A percentile compares a stretch with the other conserved stretches of the same genome.
phyloP scores from a whole-genome alignment of 495 filamentous ascomycete species.

The Penicillium samsonianum region DNA sequence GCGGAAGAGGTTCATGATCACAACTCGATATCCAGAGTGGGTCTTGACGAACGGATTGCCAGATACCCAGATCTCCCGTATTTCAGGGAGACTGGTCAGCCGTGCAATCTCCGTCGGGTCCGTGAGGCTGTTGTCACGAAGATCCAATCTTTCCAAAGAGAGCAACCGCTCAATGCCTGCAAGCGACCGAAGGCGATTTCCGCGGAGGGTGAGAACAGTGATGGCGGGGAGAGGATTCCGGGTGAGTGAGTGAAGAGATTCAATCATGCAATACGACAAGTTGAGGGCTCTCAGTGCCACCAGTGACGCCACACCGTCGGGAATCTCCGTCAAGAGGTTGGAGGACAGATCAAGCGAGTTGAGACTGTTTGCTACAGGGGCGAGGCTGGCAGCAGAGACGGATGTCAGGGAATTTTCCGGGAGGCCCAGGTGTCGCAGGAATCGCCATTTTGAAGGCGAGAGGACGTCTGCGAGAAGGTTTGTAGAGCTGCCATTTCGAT shows the following conservation, averaged over 20 bases:
- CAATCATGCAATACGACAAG: conserved; percentile 95
- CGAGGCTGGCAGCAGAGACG: conserved; percentile 69
- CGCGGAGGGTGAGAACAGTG: conserved; percentile 86
- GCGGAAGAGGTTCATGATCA: conserved; percentile 95
- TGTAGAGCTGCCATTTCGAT: conserved; percentile 70
- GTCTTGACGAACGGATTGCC: conserved; percentile 90
- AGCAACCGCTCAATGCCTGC: conserved; percentile 87
- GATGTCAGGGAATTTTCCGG: conserved; percentile 87
- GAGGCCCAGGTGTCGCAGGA: conserved; percentile 85
- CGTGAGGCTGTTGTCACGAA: conserved; percentile 86
- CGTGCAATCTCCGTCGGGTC: conserved; percentile 91
- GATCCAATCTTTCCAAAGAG: conserved; percentile 84
- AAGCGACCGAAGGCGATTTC: conserved; percentile 83
- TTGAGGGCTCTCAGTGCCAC: conserved; percentile 85
- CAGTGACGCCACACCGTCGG: conserved; percentile 80
- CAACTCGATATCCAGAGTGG: conserved; percentile 79
- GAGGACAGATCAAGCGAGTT: conserved; percentile 88
- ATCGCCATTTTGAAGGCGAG: conserved; percentile 88
- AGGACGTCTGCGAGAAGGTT: conserved; percentile 68
- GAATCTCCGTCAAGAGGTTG: conserved; percentile 88
- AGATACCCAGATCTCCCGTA: conserved; percentile 87
- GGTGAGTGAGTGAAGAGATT: conserved; percentile 83
- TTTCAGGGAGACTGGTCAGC: conserved; percentile 84
- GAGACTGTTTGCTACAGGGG: conserved; percentile 80
- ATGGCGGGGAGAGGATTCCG: conserved; percentile 90